phyloP scores from a whole-genome alignment of 2,329 filamentous ascomycete species.

The Talaromyces sp. region DNA sequence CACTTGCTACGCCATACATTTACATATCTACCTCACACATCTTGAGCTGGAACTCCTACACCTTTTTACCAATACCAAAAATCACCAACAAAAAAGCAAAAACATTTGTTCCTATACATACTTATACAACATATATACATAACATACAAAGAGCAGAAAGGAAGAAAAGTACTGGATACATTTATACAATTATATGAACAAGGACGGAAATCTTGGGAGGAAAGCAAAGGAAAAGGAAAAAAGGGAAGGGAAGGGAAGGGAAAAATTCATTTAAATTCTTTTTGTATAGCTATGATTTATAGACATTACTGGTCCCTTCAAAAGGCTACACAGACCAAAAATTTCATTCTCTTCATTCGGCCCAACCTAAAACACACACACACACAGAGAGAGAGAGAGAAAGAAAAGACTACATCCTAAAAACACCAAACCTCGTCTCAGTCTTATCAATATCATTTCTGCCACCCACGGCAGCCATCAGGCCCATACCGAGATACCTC shows the following conservation, averaged over 20 bases:
- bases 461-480: conserved; percentile 66
- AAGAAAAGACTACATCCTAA: conserved; percentile 61
- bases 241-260: neutral
- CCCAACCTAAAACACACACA: neutral
- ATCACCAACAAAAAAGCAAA: neutral
- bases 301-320: neutral
- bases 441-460: conserved; percentile 52
- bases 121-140: conserved; percentile 1
- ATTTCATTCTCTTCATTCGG: neutral
- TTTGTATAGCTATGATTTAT: conserved; percentile 9
- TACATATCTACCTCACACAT: neutral
- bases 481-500: conserved; percentile 64
- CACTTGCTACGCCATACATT: neutral
- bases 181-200: neutral
- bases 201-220: neutral
- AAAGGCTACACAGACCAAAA: neutral
- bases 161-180: conserved; percentile 1
- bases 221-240: neutral
- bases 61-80: neutral
- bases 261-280: neutral
- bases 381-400: neutral
- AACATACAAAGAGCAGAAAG: neutral
- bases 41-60: neutral
- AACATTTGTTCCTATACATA: conserved; percentile 3
- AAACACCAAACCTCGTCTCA: conserved; percentile 69